Percentiles rank a stretch among this genome's conserved stretches.
These are phyloP conservation scores for Leccinum variicolor DNA, from an alignment of 768 basidiomycete genomes.

Conservation along the genomic window DNA sequence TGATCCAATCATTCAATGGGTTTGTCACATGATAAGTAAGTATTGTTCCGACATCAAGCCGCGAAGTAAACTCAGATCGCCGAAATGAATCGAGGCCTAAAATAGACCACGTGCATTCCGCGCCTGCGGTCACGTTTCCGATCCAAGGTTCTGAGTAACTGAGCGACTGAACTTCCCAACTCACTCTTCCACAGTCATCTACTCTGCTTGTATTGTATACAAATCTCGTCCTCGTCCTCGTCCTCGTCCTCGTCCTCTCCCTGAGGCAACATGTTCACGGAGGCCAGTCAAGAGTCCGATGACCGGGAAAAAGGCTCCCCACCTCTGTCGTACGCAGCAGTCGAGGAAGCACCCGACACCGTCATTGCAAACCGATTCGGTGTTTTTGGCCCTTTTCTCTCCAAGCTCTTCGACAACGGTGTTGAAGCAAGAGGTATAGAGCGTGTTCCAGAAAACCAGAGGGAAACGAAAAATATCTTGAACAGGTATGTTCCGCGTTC, in stretches of 20 bases:
- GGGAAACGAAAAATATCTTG: conserved; percentile 42
- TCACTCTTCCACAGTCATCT: background rate
- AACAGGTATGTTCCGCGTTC: conserved; percentile 20
- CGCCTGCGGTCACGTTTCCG: background rate
- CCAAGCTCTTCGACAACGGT: conserved; percentile 43
- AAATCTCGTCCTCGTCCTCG: background rate
- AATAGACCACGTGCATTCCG: background rate
- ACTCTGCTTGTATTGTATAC: too few species aligned
- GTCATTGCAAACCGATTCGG: conserved; percentile 31
- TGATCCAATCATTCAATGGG: too few species aligned
- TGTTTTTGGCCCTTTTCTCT: conserved; percentile 29
- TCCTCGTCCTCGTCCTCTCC: background rate
- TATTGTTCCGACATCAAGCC: too few species aligned
- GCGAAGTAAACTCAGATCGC: too few species aligned
- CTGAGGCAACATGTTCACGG: conserved; percentile 6
- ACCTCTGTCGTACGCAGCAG: background rate
- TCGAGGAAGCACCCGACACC: conserved; percentile 28
- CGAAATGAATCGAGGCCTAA: background rate
- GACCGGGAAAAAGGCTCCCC: conserved; percentile 21
- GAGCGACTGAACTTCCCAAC: too few species aligned
- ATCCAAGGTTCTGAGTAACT: too few species aligned
- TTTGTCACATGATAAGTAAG: too few species aligned
- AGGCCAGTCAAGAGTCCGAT: background rate
- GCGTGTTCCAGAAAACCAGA: conserved; percentile 48
- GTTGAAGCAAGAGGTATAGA: conserved; percentile 56